Conservation (phyloP, 345 rosid species). For the Salix dunnii region DNA sequence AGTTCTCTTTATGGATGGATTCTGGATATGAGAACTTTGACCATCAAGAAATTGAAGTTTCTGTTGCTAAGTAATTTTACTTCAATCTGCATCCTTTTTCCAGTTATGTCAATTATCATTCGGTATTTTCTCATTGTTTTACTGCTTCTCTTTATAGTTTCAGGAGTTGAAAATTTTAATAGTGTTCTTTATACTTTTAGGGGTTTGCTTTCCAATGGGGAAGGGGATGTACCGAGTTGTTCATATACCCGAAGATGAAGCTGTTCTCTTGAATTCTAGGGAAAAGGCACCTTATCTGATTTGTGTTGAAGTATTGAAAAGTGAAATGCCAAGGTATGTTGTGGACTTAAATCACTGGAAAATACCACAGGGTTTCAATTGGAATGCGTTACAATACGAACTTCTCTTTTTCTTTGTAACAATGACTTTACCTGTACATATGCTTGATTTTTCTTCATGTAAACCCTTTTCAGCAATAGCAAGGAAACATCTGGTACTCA, state of each 20-base stretch:
- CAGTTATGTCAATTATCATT: not conserved
- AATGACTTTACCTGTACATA: conserved; percentile 6
- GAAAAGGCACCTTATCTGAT: conserved; percentile 98
- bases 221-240: conserved; percentile 89
- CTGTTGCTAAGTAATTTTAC: not conserved
- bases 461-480: conserved; percentile 46
- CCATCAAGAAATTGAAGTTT: not conserved
- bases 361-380: not conserved
- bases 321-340: conserved; percentile 71
- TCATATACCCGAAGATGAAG: conserved; percentile 98
- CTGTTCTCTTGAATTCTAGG: conserved; percentile 94
- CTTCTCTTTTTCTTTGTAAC: not conserved
- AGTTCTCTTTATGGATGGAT: not conserved
- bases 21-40: not conserved
- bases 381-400: not conserved
- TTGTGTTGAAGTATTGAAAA: conserved; percentile 82
- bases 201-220: conserved; percentile 98
- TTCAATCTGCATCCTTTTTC: not conserved
- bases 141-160: not conserved
- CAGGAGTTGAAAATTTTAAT: not conserved
- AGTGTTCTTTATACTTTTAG: conserved; percentile 41
- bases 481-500: conserved; percentile 72
- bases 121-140: too few species aligned
- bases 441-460: conserved; percentile 6
- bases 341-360: not conserved